A percentile compares a stretch with the other conserved stretches of the same genome.
Conservation (phyloP, 2,329 filamentous ascomycete genomes). For the Proliferodiscus dingleyae region DNA sequence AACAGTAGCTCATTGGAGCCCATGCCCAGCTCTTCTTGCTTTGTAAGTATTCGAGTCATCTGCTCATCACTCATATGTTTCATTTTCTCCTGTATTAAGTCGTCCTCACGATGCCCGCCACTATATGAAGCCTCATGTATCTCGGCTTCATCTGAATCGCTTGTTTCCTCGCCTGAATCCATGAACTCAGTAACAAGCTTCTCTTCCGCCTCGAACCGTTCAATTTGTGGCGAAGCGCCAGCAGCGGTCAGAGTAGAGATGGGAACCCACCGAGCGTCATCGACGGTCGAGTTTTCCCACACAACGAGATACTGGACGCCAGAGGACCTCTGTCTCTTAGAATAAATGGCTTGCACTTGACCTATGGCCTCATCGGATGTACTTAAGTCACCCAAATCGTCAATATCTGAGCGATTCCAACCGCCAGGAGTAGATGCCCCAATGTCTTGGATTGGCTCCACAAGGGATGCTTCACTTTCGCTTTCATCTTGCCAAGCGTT, state of each 20-base stretch:
- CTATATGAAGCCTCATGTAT: slow-evolving; percentile 34
- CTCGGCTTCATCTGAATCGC: slow-evolving; percentile 31
- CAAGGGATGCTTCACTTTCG: slow-evolving; percentile 22
- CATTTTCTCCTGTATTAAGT: slow-evolving; percentile 31
- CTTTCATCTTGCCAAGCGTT: slow-evolving; percentile 33
- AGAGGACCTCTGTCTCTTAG: slow-evolving; percentile 39
- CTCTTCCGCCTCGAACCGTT: slow-evolving; percentile 32
- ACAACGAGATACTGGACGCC: slow-evolving; percentile 49
- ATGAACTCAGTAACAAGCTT: slow-evolving; percentile 27
- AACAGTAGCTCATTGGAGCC: slow-evolving; percentile 54
- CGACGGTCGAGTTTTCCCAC: slow-evolving; percentile 37
- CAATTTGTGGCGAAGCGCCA: slow-evolving; percentile 29
- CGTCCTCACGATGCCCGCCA: slow-evolving; percentile 30
- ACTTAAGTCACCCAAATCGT: slow-evolving; percentile 44
- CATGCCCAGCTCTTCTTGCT: slow-evolving; percentile 60
- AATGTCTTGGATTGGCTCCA: slow-evolving; percentile 11
- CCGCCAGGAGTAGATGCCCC: slow-evolving; percentile 15
- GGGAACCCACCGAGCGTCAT: slow-evolving; percentile 47
- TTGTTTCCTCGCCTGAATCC: slow-evolving; percentile 21
- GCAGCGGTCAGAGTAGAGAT: slow-evolving; percentile 30
- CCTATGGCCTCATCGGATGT: slow-evolving; percentile 44
- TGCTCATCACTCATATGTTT: slow-evolving; percentile 56
- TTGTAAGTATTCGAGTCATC: slow-evolving; percentile 55
- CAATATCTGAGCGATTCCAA: slow-evolving; percentile 42
- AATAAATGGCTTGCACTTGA: slow-evolving; percentile 38